Base-by-base conservation (phyloP, 768 basidiomycete genomes). In the Tylopilus sp. region DNA sequence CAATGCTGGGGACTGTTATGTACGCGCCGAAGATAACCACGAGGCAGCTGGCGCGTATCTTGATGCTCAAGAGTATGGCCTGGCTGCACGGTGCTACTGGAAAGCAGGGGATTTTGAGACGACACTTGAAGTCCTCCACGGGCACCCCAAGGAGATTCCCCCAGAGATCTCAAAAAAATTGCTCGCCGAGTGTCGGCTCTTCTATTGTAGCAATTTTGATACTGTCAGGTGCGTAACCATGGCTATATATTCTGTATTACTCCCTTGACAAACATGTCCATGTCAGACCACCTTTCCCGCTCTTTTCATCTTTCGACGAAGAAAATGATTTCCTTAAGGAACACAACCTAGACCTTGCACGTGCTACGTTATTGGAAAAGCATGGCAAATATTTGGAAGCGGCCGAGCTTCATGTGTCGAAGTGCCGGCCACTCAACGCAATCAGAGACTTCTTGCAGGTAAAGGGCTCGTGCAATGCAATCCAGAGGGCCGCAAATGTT, bases 311-410 rank as follows among this genome's bases (percentile, higher is more conserved):
- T 1, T 66, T 74, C 1, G 79, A 86, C 21, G 80, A 84, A 22
- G 73, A 74, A n/a, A 55, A 84, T n/a, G 75, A 78, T 33, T 88
- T 82, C 53, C 71, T 83, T 17, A 77, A 84, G 49, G 75, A 80
- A 5, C 74, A 75, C 33, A 17, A 14, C 8, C 33, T 33, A 2
- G 33, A 33, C 33, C 17, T 33, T 33, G 12, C 33, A 14, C 11
- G 6, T 12, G 13, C 33, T 17, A 14, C 17, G 33, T 16, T 33
- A 17, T 17, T 33, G 33, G 33, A 33, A 14, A 33, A 67, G 7
- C 70, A 76, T 11, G 76, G 74, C 14, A 71, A 72, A 55, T 73
- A 66, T 43, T 48, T 57, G 1, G 80, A 85, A 33, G 84, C 84
- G 0, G 83, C 82, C 1, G 72, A 78, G 21, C 59, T 83, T 17